A percentile compares a stretch with the other conserved stretches of the same genome.
Evolutionary conservation across 345 rosid species (phyloP).

Genomic region (Arabidopsis arenosa): DNA sequence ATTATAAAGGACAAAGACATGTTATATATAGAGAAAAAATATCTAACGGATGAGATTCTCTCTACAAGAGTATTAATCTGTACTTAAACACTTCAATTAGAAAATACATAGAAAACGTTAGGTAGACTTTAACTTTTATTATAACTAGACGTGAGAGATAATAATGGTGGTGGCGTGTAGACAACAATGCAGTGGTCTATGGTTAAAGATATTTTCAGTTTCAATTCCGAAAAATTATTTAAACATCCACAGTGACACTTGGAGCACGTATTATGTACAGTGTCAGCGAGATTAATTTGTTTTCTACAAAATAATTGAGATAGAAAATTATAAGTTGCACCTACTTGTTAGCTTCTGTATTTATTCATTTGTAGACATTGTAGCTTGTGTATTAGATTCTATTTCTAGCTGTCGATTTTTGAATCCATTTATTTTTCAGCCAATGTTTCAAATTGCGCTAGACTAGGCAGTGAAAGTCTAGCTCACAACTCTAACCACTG

Average conservation of each 20-base stretch:
- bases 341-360: background rate
- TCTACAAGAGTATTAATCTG: background rate
- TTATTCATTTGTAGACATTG: background rate
- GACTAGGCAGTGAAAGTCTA: too few species aligned
- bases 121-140: constrained; percentile 1
- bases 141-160: background rate
- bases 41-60: constrained; percentile 30
- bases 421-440: background rate
- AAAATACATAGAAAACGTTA: constrained; percentile 1
- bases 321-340: background rate
- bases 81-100: background rate
- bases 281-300: background rate
- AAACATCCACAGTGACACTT: constrained; percentile 12
- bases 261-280: background rate
- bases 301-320: constrained; percentile 3
- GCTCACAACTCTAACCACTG: too few species aligned
- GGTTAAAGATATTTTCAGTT: constrained; percentile 16
- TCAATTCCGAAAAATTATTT: background rate
- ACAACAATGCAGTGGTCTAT: constrained; percentile 9
- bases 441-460: background rate
- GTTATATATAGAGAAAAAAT: background rate
- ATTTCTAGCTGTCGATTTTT: background rate
- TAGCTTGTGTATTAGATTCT: background rate
- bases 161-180: constrained; percentile 32
- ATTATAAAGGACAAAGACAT: constrained; percentile 29